Percentiles rank a stretch among this genome's conserved stretches.
Evolutionary conservation across 768 basidiomycete species (phyloP).

Genomic region (Rhizopogon rudus): DNA sequence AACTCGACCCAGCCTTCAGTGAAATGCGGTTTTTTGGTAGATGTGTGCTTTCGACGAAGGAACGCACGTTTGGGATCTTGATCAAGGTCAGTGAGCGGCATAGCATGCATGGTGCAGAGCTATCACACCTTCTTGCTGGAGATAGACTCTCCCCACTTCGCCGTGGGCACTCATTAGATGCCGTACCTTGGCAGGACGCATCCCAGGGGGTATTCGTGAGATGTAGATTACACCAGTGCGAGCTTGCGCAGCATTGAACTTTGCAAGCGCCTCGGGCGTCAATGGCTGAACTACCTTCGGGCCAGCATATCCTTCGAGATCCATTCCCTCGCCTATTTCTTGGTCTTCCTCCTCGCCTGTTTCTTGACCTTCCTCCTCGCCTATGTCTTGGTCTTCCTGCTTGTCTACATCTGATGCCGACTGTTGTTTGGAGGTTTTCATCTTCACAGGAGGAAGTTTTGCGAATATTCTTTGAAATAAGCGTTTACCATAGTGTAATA

Average conservation of each 20-base stretch:
- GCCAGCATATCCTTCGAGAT: constrained; percentile 54
- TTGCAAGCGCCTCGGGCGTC: constrained; percentile 68
- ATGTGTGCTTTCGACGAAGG: constrained; percentile 72
- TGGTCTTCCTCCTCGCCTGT: constrained; percentile 22
- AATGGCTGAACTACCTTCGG: constrained; percentile 68
- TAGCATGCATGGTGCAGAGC: neutral
- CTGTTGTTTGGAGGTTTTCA: neutral
- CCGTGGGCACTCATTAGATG: constrained; percentile 90
- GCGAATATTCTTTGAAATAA: too few species aligned
- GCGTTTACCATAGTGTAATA: neutral
- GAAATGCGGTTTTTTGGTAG: constrained; percentile 83
- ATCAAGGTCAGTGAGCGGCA: neutral
- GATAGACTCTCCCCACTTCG: constrained; percentile 86
- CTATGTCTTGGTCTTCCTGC: constrained; percentile 24
- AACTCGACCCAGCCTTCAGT: constrained; percentile 99
- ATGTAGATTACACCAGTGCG: constrained; percentile 89
- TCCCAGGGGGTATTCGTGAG: constrained; percentile 93
- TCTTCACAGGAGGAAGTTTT: neutral
- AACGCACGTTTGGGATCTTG: constrained; percentile 86
- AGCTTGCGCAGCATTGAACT: constrained; percentile 68
- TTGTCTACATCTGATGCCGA: constrained; percentile 1
- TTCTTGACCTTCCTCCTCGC: constrained; percentile 28
- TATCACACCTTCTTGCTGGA: constrained; percentile 79
- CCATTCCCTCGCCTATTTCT: constrained; percentile 44
- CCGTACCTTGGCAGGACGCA: constrained; percentile 94